Evolutionary conservation across 129 eudicot genomes (phyloP).

Genomic region (Logfia minima): DNA sequence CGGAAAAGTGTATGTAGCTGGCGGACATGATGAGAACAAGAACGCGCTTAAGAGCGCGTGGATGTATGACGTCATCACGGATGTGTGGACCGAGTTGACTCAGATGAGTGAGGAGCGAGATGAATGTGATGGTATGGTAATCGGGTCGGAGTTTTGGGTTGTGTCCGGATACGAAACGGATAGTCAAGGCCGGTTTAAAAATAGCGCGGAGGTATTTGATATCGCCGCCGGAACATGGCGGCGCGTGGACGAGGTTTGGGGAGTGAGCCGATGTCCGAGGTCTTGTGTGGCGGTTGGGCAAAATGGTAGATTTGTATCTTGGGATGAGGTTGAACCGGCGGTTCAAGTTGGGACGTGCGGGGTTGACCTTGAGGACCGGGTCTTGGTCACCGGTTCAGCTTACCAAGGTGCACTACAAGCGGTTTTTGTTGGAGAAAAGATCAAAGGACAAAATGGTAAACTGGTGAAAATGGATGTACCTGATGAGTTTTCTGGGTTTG

Average conservation of each 20-base stretch:
- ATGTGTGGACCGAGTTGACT: slow-evolving; percentile 80
- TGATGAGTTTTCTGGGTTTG: slow-evolving; percentile 55
- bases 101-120: slow-evolving; percentile 81
- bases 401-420: slow-evolving; percentile 58
- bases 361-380: slow-evolving; percentile 53
- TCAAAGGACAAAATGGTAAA: slow-evolving; percentile 58
- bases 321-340: slow-evolving; percentile 51
- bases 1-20: slow-evolving; percentile 60
- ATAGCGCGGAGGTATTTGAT: slow-evolving; percentile 53
- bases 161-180: slow-evolving; percentile 71
- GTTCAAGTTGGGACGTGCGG: slow-evolving; percentile 58
- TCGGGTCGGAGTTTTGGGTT: slow-evolving; percentile 80
- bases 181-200: slow-evolving; percentile 58
- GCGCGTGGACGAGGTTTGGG: slow-evolving; percentile 64
- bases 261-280: slow-evolving; percentile 62
- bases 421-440: slow-evolving; percentile 41
- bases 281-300: slow-evolving; percentile 48
- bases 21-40: slow-evolving; percentile 79
- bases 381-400: slow-evolving; percentile 59
- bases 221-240: slow-evolving; percentile 54
- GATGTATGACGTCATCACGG: slow-evolving; percentile 40
- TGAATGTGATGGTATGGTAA: slow-evolving; percentile 66
- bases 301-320: slow-evolving; percentile 45
- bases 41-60: slow-evolving; percentile 68
- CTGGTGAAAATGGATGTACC: slow-evolving; percentile 47